Evolutionary conservation across 2,329 filamentous ascomycete species (phyloP), one percentile per base, ranked within the genome.

Genomic region (Ophiostoma piceae): DNA sequence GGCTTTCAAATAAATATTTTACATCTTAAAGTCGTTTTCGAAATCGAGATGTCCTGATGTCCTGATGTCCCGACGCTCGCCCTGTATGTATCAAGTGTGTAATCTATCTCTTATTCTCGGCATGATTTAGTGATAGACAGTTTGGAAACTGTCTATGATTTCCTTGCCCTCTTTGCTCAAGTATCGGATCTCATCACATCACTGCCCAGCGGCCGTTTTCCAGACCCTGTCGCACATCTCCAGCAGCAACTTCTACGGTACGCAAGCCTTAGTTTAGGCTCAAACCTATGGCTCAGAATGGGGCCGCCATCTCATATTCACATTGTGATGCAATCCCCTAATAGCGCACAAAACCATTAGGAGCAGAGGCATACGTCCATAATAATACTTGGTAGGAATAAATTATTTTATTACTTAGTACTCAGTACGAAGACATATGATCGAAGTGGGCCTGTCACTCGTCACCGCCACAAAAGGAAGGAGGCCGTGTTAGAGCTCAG

Each of bases 161-260:
- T 47, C 12, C 11, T 41, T 14, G 39, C 12, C 39, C 9, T 14
- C 11, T 47, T 16, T 16, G 19, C 43, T n/a, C 19, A 47, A n/a
- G 19, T n/a, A 19, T 47, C 43, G 7, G 6, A 16, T 66, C 65
- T 47, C 65, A 66, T 66, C 65, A 66, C 65, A 66, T 66, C 43
- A 47, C 37, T 22, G 65, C 65, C 65, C 65, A 66, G 65, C 65
- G 65, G 39, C 65, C 65, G 39, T 19, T 66, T 66, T 66, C 9
- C 37, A 41, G 65, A 22, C 65, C 65, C 19, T 7, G 29, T 35
- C 12, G 26, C 57, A 35, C 57, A 35, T 35, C 57, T 35, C 26
- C 29, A 35, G 12, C 57, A 62, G 2, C 57, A 32, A 5, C 26
- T 32, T 16, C 57, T 29, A 8, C 57, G n/a, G 29, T 32, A 65